Base-by-base conservation (phyloP, 2,329 filamentous ascomycete species). In the Penicillium palitans region DNA sequence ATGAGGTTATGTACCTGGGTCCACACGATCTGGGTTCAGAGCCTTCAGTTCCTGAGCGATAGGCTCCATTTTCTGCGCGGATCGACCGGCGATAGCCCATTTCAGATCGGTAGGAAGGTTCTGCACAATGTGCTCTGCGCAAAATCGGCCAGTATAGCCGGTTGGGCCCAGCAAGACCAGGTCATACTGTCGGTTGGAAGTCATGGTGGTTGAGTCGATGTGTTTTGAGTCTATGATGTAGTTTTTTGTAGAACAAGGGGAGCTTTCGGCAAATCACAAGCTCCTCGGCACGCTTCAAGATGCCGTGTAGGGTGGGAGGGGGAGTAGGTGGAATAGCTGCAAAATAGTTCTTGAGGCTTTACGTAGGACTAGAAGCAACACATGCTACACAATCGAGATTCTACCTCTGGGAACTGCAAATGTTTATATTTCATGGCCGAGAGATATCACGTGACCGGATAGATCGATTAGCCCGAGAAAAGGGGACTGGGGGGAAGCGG, bases 71-170 rank as follows among this genome's bases (percentile, higher is more conserved):
- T 96, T 96, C 49, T 81, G 78, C 49, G 82, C 79, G n/a, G 90
- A 93, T 27, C 93, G 89, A 31, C 93, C 93, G 46, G 91, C 90
- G 55, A 97, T 80, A 15, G 91, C 93, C 93, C 93, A 97, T 79
- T 86, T 91, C 61, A 96, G 74, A 71, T 91, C 84, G 19, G 89
- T 90, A 0, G 92, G 89, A 1, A 91, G 80, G 63, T 84, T 78
- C 15, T 81, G 82, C 52, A 86, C 82, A 68, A 96, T 88, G 74
- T 95, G 86, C 72, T 96, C 87, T 29, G 88, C 87, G 2, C 87
- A 87, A 65, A 90, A 81, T 64, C 85, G 87, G 40, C 93, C 93
- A 0, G 93, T 97, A 76, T 96, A 96, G 29, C 93, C 93, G 72
- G 83, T 88, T 10, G 88, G 87, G 27, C 88, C 88, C 21, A 89